Conservation (phyloP, 768 basidiomycete genomes). For the Tephrocybe sp. region DNA sequence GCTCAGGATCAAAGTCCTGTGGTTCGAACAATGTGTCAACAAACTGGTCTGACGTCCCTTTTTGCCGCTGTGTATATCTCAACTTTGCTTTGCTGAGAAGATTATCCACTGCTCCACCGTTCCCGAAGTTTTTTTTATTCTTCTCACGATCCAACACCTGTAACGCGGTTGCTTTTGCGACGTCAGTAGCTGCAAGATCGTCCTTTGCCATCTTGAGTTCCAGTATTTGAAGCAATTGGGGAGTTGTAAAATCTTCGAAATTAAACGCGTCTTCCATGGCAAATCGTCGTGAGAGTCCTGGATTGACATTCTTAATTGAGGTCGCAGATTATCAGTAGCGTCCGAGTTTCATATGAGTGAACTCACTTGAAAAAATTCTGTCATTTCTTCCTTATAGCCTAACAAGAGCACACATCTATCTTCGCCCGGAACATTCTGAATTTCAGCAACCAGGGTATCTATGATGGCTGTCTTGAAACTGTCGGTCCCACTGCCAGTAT, state of each 20-base stretch:
- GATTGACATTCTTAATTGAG: slow-evolving; percentile 60
- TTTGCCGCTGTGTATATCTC: slow-evolving; percentile 28
- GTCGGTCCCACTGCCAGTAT: slow-evolving; percentile 36
- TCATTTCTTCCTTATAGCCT: slow-evolving; percentile 66
- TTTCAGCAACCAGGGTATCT: slow-evolving; percentile 74
- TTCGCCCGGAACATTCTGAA: slow-evolving; percentile 68
- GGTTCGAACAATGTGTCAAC: slow-evolving; percentile 50
- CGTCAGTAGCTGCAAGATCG: slow-evolving; percentile 54
- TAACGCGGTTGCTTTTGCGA: slow-evolving; percentile 59
- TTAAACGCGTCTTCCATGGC: slow-evolving; percentile 66
- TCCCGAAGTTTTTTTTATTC: slow-evolving; percentile 63
- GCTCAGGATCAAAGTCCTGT: slow-evolving; percentile 65
- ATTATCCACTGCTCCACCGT: slow-evolving; percentile 66
- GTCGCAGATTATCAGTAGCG: background rate
- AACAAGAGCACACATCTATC: slow-evolving; percentile 67
- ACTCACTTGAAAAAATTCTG: slow-evolving; percentile 69
- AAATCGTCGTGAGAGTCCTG: slow-evolving; percentile 66
- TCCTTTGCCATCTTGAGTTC: slow-evolving; percentile 57
- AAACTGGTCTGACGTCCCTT: slow-evolving; percentile 23
- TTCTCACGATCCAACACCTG: slow-evolving; percentile 41
- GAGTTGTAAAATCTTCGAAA: slow-evolving; percentile 64
- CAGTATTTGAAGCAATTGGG: slow-evolving; percentile 53
- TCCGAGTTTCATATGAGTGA: background rate
- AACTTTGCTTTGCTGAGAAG: slow-evolving; percentile 50
- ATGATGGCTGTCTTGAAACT: slow-evolving; percentile 67